Evolutionary conservation across 495 filamentous ascomycete genomes (phyloP).

Genomic region (Penicillium canariense): DNA sequence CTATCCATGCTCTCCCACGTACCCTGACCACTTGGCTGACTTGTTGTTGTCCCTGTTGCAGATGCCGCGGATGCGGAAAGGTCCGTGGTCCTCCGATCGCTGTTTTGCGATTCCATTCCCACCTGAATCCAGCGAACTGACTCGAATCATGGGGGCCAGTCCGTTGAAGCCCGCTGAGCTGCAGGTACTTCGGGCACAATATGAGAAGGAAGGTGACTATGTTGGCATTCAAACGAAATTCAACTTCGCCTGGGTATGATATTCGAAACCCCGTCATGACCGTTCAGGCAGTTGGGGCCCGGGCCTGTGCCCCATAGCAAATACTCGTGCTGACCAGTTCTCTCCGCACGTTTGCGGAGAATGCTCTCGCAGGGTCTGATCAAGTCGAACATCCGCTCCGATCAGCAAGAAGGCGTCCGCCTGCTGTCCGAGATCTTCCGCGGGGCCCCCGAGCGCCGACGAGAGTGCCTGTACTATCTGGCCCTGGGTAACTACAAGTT

Average conservation of each 20-base stretch:
- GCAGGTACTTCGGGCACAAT: conserved; percentile 86
- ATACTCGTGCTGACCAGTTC: conserved; percentile 11
- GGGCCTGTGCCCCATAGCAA: not conserved
- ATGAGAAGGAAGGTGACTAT: conserved; percentile 93
- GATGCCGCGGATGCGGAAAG: conserved; percentile 97
- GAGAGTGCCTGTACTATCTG: conserved; percentile 97
- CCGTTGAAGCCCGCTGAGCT: conserved; percentile 87
- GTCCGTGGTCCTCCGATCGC: conserved; percentile 54
- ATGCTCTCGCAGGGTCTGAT: conserved; percentile 72
- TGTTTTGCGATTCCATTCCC: not conserved
- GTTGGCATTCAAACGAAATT: conserved; percentile 98
- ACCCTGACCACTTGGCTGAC: conserved; percentile 19
- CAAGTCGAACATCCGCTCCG: conserved; percentile 76
- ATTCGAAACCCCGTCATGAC: not conserved
- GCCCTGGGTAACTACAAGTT: conserved; percentile 97
- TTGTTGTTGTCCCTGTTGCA: conserved; percentile 35
- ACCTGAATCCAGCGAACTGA: conserved; percentile 14
- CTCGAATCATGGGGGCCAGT: conserved; percentile 39
- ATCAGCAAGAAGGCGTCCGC: conserved; percentile 94
- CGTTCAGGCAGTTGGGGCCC: not conserved
- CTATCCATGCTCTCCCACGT: conserved; percentile 18
- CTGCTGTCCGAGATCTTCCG: conserved; percentile 97
- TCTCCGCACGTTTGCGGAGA: conserved; percentile 15
- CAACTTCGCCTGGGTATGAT: conserved; percentile 93
- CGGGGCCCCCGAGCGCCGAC: conserved; percentile 80